Evolutionary conservation across 2,329 filamentous ascomycete species (phyloP), one percentile per base, ranked within the genome.

Genomic region (Rutstroemia sydowiana): DNA sequence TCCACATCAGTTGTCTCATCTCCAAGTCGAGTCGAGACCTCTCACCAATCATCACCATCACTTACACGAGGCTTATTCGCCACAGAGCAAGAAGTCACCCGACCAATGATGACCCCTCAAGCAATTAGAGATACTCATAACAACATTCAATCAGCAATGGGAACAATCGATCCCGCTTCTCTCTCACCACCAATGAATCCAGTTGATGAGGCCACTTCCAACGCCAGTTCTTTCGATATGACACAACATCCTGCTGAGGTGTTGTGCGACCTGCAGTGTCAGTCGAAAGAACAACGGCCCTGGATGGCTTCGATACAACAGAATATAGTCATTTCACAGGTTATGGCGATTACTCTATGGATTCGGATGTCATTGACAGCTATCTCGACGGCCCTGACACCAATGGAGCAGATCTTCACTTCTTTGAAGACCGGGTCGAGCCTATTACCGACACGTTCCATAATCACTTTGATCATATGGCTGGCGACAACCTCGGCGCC

Each of bases 241-340:
- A 93, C 91, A 96, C 93, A 96, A 96, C 91, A 95, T 95, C 91
- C 93, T 97, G 93, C 93, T 79, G 93, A 81, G 91, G 85, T 96
- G 92, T 96, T 97, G 93, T 97, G 86, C 71, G 93, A 95, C 93
- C 93, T 95, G 93, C 93, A 87, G 93, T 98, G 93, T 97, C 93
- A 82, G 85, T 92, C 87, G 86, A 81, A 75, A 77, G 79, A 59
- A 58, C 60, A 60, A 55, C 55, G 60, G 63, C 62, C 59, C 57
- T 67, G 65, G 65, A 65, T 58, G 61, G 39, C 52, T 60, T 61
- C 58, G 45, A 51, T 48, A 52, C 61, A 61, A 65, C 69, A 64
- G 53, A 66, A 71, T 66, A 75, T 77, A 62, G 76, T 78, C 66
- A 74, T 81, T 67, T 77, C 74, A 68, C 76, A 76, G 11, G 21